These are phyloP conservation scores for Pichia paraexigua DNA, from an alignment of 805 yeast species.

Conservation along the genomic window DNA sequence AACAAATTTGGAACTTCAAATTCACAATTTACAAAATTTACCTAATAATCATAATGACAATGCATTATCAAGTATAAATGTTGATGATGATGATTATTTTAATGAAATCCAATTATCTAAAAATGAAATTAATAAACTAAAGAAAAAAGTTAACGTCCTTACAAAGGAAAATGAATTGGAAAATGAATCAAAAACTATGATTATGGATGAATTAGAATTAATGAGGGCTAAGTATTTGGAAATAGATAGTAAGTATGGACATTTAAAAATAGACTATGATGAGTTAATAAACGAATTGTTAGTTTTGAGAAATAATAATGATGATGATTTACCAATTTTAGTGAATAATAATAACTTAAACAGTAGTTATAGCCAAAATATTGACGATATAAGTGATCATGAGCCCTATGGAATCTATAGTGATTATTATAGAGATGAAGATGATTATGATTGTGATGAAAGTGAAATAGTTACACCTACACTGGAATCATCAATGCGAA, in stretches of 20 bases:
- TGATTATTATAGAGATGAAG: constrained; percentile 5
- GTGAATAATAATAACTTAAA: neutral
- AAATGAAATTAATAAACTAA: constrained; percentile 20
- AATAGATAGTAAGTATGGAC: constrained; percentile 22
- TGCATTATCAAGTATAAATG: neutral
- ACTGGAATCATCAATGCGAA: neutral
- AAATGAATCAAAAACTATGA: constrained; percentile 41
- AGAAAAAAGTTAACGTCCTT: constrained; percentile 29
- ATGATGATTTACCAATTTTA: neutral
- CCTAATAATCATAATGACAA: neutral
- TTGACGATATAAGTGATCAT: neutral
- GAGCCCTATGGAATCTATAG: neutral
- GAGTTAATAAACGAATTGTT: constrained; percentile 21
- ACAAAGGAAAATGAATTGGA: constrained; percentile 47
- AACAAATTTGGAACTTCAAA: constrained; percentile 21
- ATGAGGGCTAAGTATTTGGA: constrained; percentile 32
- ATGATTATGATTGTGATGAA: neutral
- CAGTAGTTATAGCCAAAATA: neutral
- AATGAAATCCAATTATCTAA: constrained; percentile 8
- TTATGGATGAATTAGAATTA: constrained; percentile 47
- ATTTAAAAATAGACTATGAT: constrained; percentile 24
- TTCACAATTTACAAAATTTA: constrained; percentile 8
- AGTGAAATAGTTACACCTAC: neutral
- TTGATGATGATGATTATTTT: constrained; percentile 10
- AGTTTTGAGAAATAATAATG: neutral